Evolutionary conservation across 805 yeast genomes (phyloP), one percentile per base, ranked within the genome.

Genomic region (Starmera quercuum): DNA sequence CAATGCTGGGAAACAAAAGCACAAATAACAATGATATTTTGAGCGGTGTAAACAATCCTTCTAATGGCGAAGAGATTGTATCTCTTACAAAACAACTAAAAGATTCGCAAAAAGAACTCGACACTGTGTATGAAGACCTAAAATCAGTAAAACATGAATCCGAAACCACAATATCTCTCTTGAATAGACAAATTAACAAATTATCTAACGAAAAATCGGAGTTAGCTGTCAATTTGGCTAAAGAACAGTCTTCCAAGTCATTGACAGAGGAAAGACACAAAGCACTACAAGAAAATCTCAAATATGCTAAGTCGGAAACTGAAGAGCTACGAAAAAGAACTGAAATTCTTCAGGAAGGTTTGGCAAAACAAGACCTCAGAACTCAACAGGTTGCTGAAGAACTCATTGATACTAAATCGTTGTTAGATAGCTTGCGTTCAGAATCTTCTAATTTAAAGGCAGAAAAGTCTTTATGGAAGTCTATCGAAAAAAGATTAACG

Each of bases 241-340:
- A 68, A 27, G 71, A 75, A 32, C 66, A 66, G 38, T 75, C 85
- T 11, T 59, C 79, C 2, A 58, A 58, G 13, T 68, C 71, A 21
- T 54, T 85, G 29, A 58, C 71, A 1, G 69, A 68, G 17, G 81
- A 78, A 42, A 68, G 78, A 37, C 49, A 63, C 18, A 61, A 62
- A 28, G 53, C 70, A 4, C 37, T 66, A 16, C 57, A 64, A 26
- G 63, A 64, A 13, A 56, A 64, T 26, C 44, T 68, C 23, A 56
- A 61, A n/a, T 49, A 58, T 35, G 38, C 68, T 4, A 66, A 60
- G 36, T 41, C 54, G 10, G 83, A 78, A 51, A 65, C 61, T 33
- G 60, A 54, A 6, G 71, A 70, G 34, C 44, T 77, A 15, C 61
- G 62, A 32, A 45, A 51, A 32, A 61, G 65, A 39, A 54, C 55